phyloP scores from a whole-genome alignment of 352 stramenopile genomes.

The Pythium phragmitis region DNA sequence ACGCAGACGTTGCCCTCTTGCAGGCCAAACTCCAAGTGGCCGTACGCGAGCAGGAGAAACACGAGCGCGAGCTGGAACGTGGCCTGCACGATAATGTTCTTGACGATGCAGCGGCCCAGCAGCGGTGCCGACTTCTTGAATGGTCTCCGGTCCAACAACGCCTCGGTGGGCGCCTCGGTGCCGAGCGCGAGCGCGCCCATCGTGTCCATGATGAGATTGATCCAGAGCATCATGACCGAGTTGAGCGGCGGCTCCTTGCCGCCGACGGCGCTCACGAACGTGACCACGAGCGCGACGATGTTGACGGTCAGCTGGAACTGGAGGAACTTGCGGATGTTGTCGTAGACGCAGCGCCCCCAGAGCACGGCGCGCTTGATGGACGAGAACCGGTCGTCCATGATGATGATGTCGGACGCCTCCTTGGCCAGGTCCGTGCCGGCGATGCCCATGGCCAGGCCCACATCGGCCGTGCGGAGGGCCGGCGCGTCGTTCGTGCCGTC shows the following conservation, averaged over 20 bases:
- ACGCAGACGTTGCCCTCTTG: conserved; percentile 59
- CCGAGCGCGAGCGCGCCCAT: conserved; percentile 74
- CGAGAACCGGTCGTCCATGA: conserved; percentile 87
- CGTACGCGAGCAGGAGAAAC: conserved; percentile 72
- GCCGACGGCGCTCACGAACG: conserved; percentile 77
- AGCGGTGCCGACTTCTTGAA: conserved; percentile 71
- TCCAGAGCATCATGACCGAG: conserved; percentile 89
- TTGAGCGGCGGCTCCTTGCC: conserved; percentile 82
- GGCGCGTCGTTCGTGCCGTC: conserved; percentile 84
- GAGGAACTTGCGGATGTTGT: conserved; percentile 85
- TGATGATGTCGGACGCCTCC: conserved; percentile 85
- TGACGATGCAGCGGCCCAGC: conserved; percentile 63
- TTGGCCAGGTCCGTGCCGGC: conserved; percentile 79
- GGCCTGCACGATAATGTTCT: conserved; percentile 74
- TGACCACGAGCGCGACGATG: conserved; percentile 76
- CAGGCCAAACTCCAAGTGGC: conserved; percentile 57
- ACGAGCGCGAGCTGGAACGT: conserved; percentile 82
- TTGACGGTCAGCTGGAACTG: conserved; percentile 87
- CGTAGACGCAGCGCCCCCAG: conserved; percentile 81
- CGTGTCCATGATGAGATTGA: conserved; percentile 88
- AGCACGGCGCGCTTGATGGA: conserved; percentile 79
- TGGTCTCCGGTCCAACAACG: conserved; percentile 58
- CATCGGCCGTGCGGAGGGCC: conserved; percentile 64
- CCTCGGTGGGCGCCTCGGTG: conserved; percentile 65
- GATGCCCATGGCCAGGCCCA: conserved; percentile 82